phyloP scores from a whole-genome alignment of 2,329 filamentous ascomycete genomes.

The Aureobasidium lini region DNA sequence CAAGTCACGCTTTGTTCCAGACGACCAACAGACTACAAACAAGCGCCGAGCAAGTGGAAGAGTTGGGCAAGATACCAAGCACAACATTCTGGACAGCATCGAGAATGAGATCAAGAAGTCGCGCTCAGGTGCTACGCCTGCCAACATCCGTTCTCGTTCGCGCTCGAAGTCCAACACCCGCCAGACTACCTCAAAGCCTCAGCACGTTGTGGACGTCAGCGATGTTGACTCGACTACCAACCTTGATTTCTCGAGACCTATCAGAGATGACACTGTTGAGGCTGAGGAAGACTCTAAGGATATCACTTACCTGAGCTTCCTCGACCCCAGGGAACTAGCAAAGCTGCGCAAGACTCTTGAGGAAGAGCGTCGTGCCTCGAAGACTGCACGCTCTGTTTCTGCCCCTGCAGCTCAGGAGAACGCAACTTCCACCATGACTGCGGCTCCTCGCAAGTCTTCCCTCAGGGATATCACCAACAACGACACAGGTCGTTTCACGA shows the following conservation, averaged over 20 bases:
- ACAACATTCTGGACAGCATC: slow-evolving; percentile 20
- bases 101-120: slow-evolving; percentile 25
- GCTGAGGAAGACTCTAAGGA: slow-evolving; percentile 26
- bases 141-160: slow-evolving; percentile 10
- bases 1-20: neutral
- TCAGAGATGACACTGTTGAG: slow-evolving; percentile 18
- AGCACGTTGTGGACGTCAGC: slow-evolving; percentile 15
- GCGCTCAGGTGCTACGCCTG: slow-evolving; percentile 15
- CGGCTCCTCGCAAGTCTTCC: slow-evolving; percentile 47
- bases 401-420: slow-evolving; percentile 24
- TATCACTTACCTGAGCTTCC: slow-evolving; percentile 48
- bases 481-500: slow-evolving; percentile 25
- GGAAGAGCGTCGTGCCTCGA: slow-evolving; percentile 42
- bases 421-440: slow-evolving; percentile 33
- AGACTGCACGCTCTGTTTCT: slow-evolving; percentile 27
- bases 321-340: slow-evolving; percentile 46
- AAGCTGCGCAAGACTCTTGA: slow-evolving; percentile 49
- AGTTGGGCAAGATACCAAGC: slow-evolving; percentile 16
- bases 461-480: slow-evolving; percentile 43
- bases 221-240: slow-evolving; percentile 21
- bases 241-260: slow-evolving; percentile 15
- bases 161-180: slow-evolving; percentile 19
- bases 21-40: neutral
- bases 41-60: slow-evolving; percentile 1
- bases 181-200: neutral